Conservation (phyloP, 2,329 filamentous ascomycete species). For the Shiraia bambusicola region DNA sequence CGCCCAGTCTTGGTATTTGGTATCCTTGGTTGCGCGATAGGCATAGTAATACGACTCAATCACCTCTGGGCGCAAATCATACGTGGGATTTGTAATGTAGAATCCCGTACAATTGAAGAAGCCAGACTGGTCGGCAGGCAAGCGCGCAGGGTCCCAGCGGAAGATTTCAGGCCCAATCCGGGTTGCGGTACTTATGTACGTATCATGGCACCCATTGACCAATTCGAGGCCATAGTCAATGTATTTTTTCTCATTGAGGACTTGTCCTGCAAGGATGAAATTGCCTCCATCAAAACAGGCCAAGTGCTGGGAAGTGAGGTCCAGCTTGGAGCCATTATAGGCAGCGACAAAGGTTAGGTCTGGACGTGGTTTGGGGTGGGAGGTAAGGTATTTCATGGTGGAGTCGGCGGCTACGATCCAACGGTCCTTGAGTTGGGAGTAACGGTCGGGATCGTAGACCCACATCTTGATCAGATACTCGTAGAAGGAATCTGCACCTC, state of each 20-base stretch:
- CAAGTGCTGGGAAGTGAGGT: conserved; percentile 52
- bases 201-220: conserved; percentile 71
- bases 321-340: conserved; percentile 52
- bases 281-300: conserved; percentile 84
- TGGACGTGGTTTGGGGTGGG: conserved; percentile 64
- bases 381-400: conserved; percentile 69
- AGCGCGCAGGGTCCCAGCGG: conserved; percentile 36
- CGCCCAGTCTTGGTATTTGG: conserved; percentile 78
- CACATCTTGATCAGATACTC: conserved; percentile 94
- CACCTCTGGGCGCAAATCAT: conserved; percentile 76
- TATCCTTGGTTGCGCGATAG: conserved; percentile 73
- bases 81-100: conserved; percentile 63
- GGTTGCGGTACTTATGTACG: conserved; percentile 68
- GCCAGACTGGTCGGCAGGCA: conserved; percentile 44
- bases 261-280: conserved; percentile 74
- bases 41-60: conserved; percentile 87
- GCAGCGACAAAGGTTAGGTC: conserved; percentile 72
- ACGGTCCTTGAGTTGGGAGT: conserved; percentile 64
- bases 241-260: conserved; percentile 66
- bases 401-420: conserved; percentile 78
- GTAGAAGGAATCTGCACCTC: conserved; percentile 78
- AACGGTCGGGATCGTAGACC: conserved; percentile 69
- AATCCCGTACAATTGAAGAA: conserved; percentile 72
- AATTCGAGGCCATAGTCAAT: conserved; percentile 72
- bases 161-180: conserved; percentile 72